These are phyloP conservation scores for Xanthoconium separans DNA, from an alignment of 1,284 basidiomycete genomes.

Conservation along the genomic window DNA sequence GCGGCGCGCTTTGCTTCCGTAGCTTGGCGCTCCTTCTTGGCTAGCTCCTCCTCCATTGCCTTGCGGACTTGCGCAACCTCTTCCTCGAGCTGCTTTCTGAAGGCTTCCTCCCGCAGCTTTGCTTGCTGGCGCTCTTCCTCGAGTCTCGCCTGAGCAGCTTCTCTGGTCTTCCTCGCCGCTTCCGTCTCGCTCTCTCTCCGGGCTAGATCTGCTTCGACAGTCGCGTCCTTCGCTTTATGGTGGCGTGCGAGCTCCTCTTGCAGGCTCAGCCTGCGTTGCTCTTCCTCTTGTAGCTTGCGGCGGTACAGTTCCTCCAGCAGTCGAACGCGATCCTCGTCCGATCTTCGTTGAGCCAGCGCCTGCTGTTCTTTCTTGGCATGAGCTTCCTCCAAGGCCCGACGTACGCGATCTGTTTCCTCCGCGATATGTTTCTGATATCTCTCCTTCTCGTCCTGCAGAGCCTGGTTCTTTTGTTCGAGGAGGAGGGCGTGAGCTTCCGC, in stretches of 20 bases:
- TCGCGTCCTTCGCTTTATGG: conserved; percentile 17
- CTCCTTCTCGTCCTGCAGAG: conserved; percentile 28
- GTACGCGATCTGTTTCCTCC: conserved; percentile 31
- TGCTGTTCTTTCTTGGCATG: conserved; percentile 30
- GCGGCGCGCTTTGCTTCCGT: conserved; percentile 25
- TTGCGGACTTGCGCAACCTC: conserved; percentile 25
- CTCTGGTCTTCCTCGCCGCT: conserved; percentile 12
- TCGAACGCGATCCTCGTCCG: conserved; percentile 28
- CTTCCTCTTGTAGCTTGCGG: conserved; percentile 30
- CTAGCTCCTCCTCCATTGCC: conserved; percentile 24
- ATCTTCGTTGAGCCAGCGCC: conserved; percentile 13
- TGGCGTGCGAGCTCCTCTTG: conserved; percentile 30
- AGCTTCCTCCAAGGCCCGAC: conserved; percentile 27
- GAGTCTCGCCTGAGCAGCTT: conserved; percentile 23
- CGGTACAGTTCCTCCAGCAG: conserved; percentile 30
- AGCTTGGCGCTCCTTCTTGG: conserved; percentile 23
- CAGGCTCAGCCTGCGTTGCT: conserved; percentile 24
- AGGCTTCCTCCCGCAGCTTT: conserved; percentile 23
- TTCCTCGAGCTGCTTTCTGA: conserved; percentile 27
- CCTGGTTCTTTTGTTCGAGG: conserved; percentile 25
- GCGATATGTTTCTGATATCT: conserved; percentile 23
- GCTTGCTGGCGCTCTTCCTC: conserved; percentile 31
- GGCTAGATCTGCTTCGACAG: conserved; percentile 16
- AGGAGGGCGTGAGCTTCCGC: conserved; percentile 27
- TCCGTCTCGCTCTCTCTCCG: conserved; percentile 24